Evolutionary conservation across 169 alveolate species (phyloP).

Genomic region (Plasmodium falciparum): DNA sequence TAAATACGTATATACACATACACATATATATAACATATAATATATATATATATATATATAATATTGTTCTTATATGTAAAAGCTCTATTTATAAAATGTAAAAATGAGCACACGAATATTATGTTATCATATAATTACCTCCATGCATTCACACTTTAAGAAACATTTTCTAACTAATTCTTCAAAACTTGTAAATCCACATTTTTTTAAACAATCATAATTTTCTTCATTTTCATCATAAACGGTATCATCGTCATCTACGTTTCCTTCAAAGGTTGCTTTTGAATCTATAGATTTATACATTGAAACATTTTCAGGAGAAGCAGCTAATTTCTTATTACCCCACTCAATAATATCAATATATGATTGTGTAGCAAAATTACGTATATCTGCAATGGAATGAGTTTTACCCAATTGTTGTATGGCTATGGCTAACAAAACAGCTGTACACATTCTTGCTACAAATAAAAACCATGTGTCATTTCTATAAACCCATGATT

Average conservation of each 20-base stretch:
- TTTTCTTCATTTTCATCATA: constrained; percentile 85
- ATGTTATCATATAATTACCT: constrained; percentile 38
- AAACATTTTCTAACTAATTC: constrained; percentile 83
- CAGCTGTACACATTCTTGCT: constrained; percentile 87
- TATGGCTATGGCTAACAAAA: constrained; percentile 85
- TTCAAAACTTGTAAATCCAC: constrained; percentile 83
- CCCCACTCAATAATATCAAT: constrained; percentile 91
- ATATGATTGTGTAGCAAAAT: constrained; percentile 89
- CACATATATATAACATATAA: background rate
- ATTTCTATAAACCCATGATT: constrained; percentile 82
- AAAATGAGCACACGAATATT: too few species aligned
- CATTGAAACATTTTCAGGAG: constrained; percentile 78
- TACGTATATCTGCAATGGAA: constrained; percentile 84
- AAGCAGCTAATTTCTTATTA: constrained; percentile 85
- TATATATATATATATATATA: too few species aligned
- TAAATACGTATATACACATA: background rate
- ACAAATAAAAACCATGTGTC: constrained; percentile 83
- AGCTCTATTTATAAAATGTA: too few species aligned
- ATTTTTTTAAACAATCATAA: constrained; percentile 83
- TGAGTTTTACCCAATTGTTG: constrained; percentile 90
- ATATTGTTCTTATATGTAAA: too few species aligned
- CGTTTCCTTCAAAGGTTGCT: constrained; percentile 78
- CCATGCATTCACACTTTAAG: constrained; percentile 86
- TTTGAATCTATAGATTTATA: constrained; percentile 81
- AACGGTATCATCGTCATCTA: constrained; percentile 77